Evolutionary conservation across 257 asterid species (phyloP).

Genomic region (Lantana camara): DNA sequence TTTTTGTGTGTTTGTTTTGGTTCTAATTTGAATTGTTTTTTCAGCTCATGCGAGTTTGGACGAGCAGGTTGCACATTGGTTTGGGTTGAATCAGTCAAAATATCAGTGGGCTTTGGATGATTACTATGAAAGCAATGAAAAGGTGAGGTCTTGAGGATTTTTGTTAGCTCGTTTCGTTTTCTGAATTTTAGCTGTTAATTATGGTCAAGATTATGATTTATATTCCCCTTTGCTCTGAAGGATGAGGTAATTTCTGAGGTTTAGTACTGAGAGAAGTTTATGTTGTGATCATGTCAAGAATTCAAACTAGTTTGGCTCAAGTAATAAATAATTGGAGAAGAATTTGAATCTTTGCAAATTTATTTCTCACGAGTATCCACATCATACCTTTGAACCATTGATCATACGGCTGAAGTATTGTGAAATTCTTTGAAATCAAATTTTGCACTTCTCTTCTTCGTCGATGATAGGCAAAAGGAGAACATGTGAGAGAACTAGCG

Average conservation of each 20-base stretch:
- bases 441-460: no score
- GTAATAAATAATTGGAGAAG: no score
- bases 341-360: no score
- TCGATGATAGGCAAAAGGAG: no score
- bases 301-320: no score
- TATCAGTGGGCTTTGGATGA: conserved; percentile 98
- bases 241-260: background rate
- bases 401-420: no score
- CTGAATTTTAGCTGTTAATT: background rate
- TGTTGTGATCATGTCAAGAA: no score
- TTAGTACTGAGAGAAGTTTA: no score
- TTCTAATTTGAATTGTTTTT: conserved; percentile 1
- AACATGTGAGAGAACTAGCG: no score
- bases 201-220: background rate
- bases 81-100: conserved; percentile 92
- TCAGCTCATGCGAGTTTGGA: conserved; percentile 87
- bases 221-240: conserved; percentile 15
- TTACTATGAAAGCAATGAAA: conserved; percentile 65
- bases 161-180: background rate
- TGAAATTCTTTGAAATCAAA: no score
- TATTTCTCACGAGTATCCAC: no score
- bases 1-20: background rate
- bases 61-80: conserved; percentile 90
- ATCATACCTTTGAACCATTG: no score
- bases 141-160: conserved; percentile 41